Evolutionary conservation across 2,329 filamentous ascomycete genomes (phyloP), one percentile per base, ranked within the genome.

Genomic region (Curvularia hawaiiensis): DNA sequence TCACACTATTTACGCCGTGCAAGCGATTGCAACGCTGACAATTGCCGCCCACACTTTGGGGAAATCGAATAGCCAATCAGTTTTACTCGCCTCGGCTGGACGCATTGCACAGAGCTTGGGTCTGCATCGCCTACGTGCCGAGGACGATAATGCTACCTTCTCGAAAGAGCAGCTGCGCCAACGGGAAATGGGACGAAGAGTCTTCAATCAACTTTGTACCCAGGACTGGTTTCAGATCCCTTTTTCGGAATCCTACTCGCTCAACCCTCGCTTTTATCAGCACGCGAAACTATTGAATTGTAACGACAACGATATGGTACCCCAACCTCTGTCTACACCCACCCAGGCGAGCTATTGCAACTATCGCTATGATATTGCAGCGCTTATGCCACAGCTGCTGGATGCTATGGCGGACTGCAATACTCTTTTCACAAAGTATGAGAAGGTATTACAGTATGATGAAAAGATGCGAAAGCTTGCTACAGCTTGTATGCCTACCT

Each of bases 11-110:
- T 75, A 78, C 45, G 75, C 78, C 0, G 74, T 80, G 3, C 75
- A 82, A 65, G 76, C 79, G 9, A 79, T 83, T 35, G 70, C 78
- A 1, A 79, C 76, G 1, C 65, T 79, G 24, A 81, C 79, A 5
- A 79, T 81, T 20, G 75, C 77, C 7, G 80, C 79, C 3, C 80
- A 83, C 56, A 67, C 78, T n/a, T 68, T 82, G 1, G 80, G 80
- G 1, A 75, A 75, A 24, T 80, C 78, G 5, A 80, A 77, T 58
- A 77, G 74, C 18, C 79, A 82, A 48, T 79, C 75, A 1, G 75
- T 81, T 3, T 71, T 80, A 6, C 71, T 82, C 4, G 79, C 79
- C 1, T 74, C 79, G 0, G 80, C 78, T 4, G 70, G 78, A 5
- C 75, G 79, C 9, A 80, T 83, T 30, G 80, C 78, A 3, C 80